Percentiles rank a stretch among this genome's conserved stretches.
Conservation (phyloP, 2,329 filamentous ascomycete species). For the Sphaerulina musiva region DNA sequence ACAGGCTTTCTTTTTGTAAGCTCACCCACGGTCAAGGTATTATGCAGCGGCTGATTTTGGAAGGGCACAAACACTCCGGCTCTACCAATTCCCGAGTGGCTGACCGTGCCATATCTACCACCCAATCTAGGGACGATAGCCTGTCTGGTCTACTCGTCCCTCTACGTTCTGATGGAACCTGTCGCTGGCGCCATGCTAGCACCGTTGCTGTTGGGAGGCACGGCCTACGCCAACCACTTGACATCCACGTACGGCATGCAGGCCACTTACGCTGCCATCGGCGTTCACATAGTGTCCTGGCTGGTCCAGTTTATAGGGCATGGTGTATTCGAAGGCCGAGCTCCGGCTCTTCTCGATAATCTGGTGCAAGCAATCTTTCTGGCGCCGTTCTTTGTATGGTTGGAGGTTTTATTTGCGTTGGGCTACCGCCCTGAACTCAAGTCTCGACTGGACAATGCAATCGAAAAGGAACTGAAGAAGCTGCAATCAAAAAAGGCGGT, state of each 20-base stretch:
- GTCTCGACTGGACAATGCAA: conserved; percentile 67
- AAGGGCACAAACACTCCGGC: conserved; percentile 54
- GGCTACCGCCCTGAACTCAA: conserved; percentile 88
- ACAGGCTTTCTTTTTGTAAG: conserved; percentile 66
- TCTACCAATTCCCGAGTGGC: conserved; percentile 48
- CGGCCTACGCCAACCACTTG: conserved; percentile 70
- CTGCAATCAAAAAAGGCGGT: conserved; percentile 56
- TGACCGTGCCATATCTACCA: conserved; percentile 52
- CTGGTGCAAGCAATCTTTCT: conserved; percentile 85
- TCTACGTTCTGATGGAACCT: conserved; percentile 90
- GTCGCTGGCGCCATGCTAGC: conserved; percentile 77
- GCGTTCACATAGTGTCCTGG: conserved; percentile 70
- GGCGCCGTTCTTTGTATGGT: conserved; percentile 94
- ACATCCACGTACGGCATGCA: conserved; percentile 55
- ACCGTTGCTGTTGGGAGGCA: conserved; percentile 66
- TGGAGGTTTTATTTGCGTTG: conserved; percentile 82
- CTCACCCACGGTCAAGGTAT: neutral
- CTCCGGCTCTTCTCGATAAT: conserved; percentile 85
- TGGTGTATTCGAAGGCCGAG: conserved; percentile 77
- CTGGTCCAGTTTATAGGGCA: conserved; percentile 87
- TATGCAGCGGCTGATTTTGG: neutral
- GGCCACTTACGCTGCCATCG: conserved; percentile 60
- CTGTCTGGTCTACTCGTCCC: conserved; percentile 59
- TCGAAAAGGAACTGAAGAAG: conserved; percentile 70
- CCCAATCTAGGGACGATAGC: conserved; percentile 54